Percentiles rank a stretch among this genome's conserved stretches.
These are phyloP conservation scores for Euptelea pleiosperma DNA, from an alignment of 164 flowering plant genomes.

Conservation along the genomic window DNA sequence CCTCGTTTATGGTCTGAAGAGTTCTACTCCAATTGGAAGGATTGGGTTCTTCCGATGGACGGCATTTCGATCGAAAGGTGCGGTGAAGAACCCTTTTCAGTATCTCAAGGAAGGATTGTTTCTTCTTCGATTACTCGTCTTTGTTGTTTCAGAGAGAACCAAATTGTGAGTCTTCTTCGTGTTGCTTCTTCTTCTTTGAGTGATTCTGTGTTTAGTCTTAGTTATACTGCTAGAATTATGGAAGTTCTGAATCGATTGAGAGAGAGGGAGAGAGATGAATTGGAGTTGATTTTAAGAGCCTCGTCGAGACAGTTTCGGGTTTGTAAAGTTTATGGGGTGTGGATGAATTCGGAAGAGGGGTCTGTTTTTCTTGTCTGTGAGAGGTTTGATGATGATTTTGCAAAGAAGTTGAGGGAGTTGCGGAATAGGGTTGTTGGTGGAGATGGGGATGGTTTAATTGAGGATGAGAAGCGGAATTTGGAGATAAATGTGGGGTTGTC, in stretches of 20 bases:
- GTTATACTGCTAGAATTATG: slow-evolving; percentile 44
- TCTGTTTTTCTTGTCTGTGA: slow-evolving; percentile 59
- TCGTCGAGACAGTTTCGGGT: slow-evolving; percentile 23
- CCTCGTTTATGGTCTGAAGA: slow-evolving; percentile 51
- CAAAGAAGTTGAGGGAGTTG: slow-evolving; percentile 19
- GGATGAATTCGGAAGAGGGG: slow-evolving; percentile 53
- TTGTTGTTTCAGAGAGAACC: slow-evolving; percentile 19
- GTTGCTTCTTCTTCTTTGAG: slow-evolving; percentile 23
- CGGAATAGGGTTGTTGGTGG: slow-evolving; percentile 10
- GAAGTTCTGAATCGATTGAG: slow-evolving; percentile 44
- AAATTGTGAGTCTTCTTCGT: slow-evolving; percentile 44
- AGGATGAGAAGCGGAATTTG: slow-evolving; percentile 2
- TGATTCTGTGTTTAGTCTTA: slow-evolving; percentile 34
- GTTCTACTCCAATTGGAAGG: slow-evolving; percentile 57
- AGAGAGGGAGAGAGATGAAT: slow-evolving; percentile 37
- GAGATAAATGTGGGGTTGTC: slow-evolving; percentile 16
- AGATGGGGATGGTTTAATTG: slow-evolving; percentile 4
- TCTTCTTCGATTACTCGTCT: slow-evolving; percentile 1
- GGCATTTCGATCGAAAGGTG: slow-evolving; percentile 29
- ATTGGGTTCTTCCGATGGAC: slow-evolving; percentile 50
- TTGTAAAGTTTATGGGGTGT: slow-evolving; percentile 59
- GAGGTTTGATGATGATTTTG: slow-evolving; percentile 19
- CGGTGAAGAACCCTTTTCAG: slow-evolving; percentile 8
- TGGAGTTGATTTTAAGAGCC: slow-evolving; percentile 40
- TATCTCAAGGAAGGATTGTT: slow-evolving; percentile 12